A percentile compares a stretch with the other conserved stretches of the same genome.
phyloP scores from a whole-genome alignment of 2,329 filamentous ascomycete species.

The Arthrobotrys entomopaga region DNA sequence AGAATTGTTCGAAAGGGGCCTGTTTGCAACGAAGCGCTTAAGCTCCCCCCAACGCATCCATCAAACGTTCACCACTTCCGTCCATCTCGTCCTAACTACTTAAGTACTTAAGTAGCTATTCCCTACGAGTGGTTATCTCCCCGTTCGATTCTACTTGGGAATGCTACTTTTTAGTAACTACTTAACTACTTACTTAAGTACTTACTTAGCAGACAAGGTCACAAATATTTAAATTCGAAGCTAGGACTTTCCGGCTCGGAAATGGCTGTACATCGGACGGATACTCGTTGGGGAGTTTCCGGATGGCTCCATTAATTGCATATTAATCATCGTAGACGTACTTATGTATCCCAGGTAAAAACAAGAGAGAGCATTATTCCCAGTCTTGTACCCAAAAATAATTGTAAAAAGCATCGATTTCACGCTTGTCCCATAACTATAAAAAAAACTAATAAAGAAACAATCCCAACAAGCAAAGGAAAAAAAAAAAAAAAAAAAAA shows the following conservation, averaged over 20 bases:
- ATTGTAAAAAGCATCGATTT: too few species aligned
- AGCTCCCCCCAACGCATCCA: neutral
- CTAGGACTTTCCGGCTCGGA: conserved; percentile 26
- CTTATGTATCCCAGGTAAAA: too few species aligned
- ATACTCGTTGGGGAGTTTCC: conserved; percentile 7
- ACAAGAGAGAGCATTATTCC: too few species aligned
- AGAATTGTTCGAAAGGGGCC: too few species aligned
- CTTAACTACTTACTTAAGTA: too few species aligned
- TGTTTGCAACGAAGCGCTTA: neutral
- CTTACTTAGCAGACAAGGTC: neutral
- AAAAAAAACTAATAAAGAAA: neutral
- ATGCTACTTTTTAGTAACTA: neutral
- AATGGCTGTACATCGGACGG: neutral
- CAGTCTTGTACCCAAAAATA: too few species aligned
- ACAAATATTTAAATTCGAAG: neutral
- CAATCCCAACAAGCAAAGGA: too few species aligned
- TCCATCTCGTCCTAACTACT: too few species aligned
- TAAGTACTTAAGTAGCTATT: too few species aligned
- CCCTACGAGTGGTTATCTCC: too few species aligned
- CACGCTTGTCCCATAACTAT: too few species aligned
- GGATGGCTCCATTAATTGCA: neutral
- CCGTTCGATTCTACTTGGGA: neutral
- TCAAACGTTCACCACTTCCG: neutral
- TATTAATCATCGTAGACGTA: neutral
- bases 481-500: too few species aligned